Evolutionary conservation across 1,284 basidiomycete species (phyloP).

Genomic region (Moniliophthora roreri): DNA sequence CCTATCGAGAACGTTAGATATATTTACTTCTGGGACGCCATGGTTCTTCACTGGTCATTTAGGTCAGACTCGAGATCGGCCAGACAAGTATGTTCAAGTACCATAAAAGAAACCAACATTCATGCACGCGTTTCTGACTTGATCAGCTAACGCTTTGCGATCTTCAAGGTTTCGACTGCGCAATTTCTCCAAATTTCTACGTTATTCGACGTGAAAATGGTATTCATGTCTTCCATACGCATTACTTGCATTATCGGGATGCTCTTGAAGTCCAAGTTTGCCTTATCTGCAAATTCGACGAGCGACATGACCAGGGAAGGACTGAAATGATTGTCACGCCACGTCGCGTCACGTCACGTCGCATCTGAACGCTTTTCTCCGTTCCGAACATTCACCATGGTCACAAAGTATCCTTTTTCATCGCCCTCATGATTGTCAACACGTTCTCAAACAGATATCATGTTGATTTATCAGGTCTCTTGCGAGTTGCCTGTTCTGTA

Average conservation of each 20-base stretch:
- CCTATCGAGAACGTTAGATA: conserved; percentile 44
- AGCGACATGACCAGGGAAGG: conserved; percentile 24
- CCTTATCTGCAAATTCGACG: conserved; percentile 25
- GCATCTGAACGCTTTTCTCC: too few relatives aligned
- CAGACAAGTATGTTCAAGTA: conserved; percentile 25
- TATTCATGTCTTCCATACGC: background rate
- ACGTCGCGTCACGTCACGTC: too few relatives aligned
- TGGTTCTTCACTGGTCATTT: conserved; percentile 66
- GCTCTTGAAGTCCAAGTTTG: conserved; percentile 29
- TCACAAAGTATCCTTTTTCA: too few relatives aligned
- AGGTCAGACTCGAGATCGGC: background rate
- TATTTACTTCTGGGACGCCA: conserved; percentile 52
- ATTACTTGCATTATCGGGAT: conserved; percentile 38
- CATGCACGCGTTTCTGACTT: conserved; percentile 70
- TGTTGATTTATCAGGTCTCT: conserved; percentile 38
- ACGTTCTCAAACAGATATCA: background rate
- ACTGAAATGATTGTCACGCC: too few relatives aligned
- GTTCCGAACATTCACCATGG: too few relatives aligned
- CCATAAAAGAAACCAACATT: conserved; percentile 83
- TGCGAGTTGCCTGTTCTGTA: conserved; percentile 83
- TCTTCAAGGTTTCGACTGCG: conserved; percentile 36
- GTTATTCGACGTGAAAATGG: background rate
- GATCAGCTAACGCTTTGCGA: conserved; percentile 49
- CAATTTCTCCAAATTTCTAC: conserved; percentile 58
- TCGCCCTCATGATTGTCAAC: too few relatives aligned